Base-by-base conservation (phyloP, 768 basidiomycete genomes). In the Mrakia frigida region DNA sequence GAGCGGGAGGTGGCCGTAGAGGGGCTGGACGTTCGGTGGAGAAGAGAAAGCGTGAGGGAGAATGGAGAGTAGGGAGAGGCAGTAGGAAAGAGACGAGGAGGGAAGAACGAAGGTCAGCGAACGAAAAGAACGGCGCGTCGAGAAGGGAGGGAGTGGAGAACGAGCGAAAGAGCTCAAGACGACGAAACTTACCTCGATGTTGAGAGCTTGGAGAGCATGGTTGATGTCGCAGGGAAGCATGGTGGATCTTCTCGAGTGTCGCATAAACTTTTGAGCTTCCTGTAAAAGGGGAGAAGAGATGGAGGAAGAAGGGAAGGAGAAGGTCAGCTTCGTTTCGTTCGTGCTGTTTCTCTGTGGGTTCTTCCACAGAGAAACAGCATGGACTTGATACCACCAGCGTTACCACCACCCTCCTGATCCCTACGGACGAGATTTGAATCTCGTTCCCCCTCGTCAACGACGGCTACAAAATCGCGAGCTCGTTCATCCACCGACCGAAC, bases 261-360 rank as follows among this genome's bases (percentile, higher is more conserved):
- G 88, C 92, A 96, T 97, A 84, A 96, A 99, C 71, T 95, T 91
- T 35, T 94, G 90, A 13, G 96, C 94, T 87, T 98, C 96, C 91
- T 95, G 84, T 21, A 75, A 56, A 52, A 71, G 25, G n/a, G 33
- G 39, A 35, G 33, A 35, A 18, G 16, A 35, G 16, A 60, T 41
- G 77, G 18, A n/a, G 33, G 11, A 68, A 39, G 52, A n/a, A 39
- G 10, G 23, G 39, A 60, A 73, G 52, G 21, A 33, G 6, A 41
- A 35, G 56, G 23, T n/a, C 56, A 60, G 21, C 31, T 59, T 31
- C 72, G n/a, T 39, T 6, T 56, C 56, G 6, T 56, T 10, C 52
- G 21, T 56, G 13, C 25, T 25, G 9, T 28, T 28, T 18, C n/a
- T 6, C 53, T 3, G n/a, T n/a, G n/a, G n/a, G 23, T 28, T 28